Conservation (phyloP, 352 stramenopile genomes). For the Sclerospora graminicola region DNA sequence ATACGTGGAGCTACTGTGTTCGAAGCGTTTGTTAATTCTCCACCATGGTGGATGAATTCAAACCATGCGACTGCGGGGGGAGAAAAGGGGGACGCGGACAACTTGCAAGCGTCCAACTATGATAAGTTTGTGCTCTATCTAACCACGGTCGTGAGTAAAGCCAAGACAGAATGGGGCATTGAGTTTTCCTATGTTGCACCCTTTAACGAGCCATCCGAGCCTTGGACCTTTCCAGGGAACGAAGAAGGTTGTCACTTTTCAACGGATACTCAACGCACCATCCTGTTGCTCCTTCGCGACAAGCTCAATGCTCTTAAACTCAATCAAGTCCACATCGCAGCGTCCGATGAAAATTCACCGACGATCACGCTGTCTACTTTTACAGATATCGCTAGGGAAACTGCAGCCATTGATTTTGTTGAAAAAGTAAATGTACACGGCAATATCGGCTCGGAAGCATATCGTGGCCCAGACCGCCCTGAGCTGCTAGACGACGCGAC, state of each 20-base stretch:
- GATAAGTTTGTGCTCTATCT: conserved; percentile 37
- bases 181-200: conserved; percentile 44
- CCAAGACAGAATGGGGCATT: conserved; percentile 33
- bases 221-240: conserved; percentile 3
- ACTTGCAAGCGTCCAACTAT: conserved; percentile 38
- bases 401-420: conserved; percentile 19
- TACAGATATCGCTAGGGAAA: conserved; percentile 9
- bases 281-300: conserved; percentile 26
- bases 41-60: conserved; percentile 56
- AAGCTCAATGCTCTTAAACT: conserved; percentile 21
- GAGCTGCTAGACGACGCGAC: conserved; percentile 21
- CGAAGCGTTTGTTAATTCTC: conserved; percentile 49
- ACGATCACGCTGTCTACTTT: conserved; percentile 28
- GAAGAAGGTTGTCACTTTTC: conserved; percentile 50
- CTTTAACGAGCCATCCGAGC: conserved; percentile 36
- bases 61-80: conserved; percentile 41
- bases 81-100: conserved; percentile 26
- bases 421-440: conserved; percentile 50
- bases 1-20: conserved; percentile 28
- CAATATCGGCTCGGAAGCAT: conserved; percentile 32
- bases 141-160: conserved; percentile 28
- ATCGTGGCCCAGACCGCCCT: conserved; percentile 26
- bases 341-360: conserved; percentile 47
- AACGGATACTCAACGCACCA: conserved; percentile 25
- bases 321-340: conserved; percentile 22